Evolutionary conservation across 2,329 filamentous ascomycete species (phyloP).

Genomic region (Alternaria ventricosa): DNA sequence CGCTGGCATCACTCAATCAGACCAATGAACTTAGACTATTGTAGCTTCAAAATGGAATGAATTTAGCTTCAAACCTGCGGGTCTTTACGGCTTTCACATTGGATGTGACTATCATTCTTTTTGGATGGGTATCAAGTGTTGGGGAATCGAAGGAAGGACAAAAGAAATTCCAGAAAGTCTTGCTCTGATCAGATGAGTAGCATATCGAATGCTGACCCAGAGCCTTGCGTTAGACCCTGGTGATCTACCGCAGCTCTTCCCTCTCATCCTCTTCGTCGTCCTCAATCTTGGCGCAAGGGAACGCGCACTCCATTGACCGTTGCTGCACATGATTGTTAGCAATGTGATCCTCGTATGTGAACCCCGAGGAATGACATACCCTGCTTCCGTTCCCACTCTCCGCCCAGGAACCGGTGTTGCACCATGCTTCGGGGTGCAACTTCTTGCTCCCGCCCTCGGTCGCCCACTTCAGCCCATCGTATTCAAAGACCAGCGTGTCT

Average conservation of each 20-base stretch:
- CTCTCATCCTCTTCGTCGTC: conserved; percentile 8
- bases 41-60: background rate
- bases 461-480: conserved; percentile 2
- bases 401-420: conserved; percentile 12
- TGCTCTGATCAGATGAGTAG: background rate
- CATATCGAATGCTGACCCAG: background rate
- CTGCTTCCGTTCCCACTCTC: conserved; percentile 5
- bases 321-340: conserved; percentile 12
- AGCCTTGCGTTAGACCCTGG: background rate
- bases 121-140: background rate
- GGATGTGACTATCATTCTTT: background rate
- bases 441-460: background rate
- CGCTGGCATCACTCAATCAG: background rate
- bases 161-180: background rate
- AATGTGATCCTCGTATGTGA: background rate
- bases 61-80: too few relatives aligned
- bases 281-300: conserved; percentile 14
- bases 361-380: conserved; percentile 4
- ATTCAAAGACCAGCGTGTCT: conserved; percentile 16
- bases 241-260: conserved; percentile 11
- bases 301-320: conserved; percentile 20
- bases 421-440: conserved; percentile 3
- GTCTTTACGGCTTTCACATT: background rate
- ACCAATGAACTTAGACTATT: too few relatives aligned
- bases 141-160: background rate